These are phyloP conservation scores for Dryadomyces quercus-mongolicae DNA, from an alignment of 2,329 filamentous ascomycete genomes.

Conservation along the genomic window DNA sequence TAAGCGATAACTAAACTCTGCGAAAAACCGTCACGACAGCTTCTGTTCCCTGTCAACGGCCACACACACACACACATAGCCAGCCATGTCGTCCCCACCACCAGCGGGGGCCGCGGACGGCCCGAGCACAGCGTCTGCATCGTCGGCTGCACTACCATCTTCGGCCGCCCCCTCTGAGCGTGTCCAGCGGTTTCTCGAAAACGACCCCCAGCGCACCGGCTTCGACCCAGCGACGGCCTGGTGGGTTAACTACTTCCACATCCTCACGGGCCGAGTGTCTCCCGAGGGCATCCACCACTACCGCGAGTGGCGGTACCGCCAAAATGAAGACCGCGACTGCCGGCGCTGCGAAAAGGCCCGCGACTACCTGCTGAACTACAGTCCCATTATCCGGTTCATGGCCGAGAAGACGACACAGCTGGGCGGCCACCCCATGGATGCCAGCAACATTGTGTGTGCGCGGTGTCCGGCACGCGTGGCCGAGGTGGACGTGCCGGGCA, in stretches of 20 bases:
- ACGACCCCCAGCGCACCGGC: conserved; percentile 49
- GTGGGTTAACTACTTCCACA: conserved; percentile 81
- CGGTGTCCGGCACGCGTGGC: conserved; percentile 55
- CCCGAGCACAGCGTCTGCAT: not conserved
- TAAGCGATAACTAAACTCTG: no score
- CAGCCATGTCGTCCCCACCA: not conserved
- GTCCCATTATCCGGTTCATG: conserved; percentile 78
- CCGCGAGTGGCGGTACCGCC: conserved; percentile 61
- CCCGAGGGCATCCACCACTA: conserved; percentile 60
- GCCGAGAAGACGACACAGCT: conserved; percentile 68
- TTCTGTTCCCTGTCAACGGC: no score
- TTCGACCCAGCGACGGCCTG: conserved; percentile 48
- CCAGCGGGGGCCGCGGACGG: not conserved
- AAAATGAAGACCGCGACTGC: conserved; percentile 69
- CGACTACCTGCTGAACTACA: conserved; percentile 75
- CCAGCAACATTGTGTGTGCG: conserved; percentile 66
- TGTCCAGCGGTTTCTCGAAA: conserved; percentile 24
- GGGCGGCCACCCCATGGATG: conserved; percentile 57
- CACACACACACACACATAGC: no score
- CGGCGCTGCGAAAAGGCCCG: conserved; percentile 68
- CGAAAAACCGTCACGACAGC: no score
- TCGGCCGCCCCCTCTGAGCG: not conserved
- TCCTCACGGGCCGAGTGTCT: conserved; percentile 63
- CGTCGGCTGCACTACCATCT: no score
- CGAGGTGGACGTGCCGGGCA: conserved; percentile 17